A percentile compares a stretch with the other conserved stretches of the same genome.
Evolutionary conservation across 805 yeast species (phyloP).

Genomic region (Candida methanosorbosa): DNA sequence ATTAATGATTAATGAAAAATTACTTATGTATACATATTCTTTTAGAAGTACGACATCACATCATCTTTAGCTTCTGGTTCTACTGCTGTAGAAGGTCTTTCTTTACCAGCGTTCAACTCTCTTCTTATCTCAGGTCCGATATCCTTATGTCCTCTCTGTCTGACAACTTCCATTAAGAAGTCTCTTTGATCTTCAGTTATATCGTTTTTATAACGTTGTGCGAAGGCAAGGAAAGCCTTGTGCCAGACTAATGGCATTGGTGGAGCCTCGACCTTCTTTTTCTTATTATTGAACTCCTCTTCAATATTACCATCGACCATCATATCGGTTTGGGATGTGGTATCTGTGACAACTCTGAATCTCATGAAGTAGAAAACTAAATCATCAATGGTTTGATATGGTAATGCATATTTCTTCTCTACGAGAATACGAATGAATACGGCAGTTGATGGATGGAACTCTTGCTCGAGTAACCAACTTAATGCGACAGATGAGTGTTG

Average conservation of each 20-base stretch:
- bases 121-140: conserved; percentile 93
- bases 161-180: conserved; percentile 79
- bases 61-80: conserved; percentile 17
- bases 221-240: conserved; percentile 88
- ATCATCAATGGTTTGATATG: conserved; percentile 93
- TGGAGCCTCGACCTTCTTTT: conserved; percentile 32
- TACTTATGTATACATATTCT: neutral
- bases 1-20: too few species aligned
- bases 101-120: conserved; percentile 80
- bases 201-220: conserved; percentile 94
- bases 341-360: conserved; percentile 57
- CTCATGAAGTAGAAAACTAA: conserved; percentile 90
- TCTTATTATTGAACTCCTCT: conserved; percentile 21
- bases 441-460: conserved; percentile 81
- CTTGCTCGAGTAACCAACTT: conserved; percentile 71
- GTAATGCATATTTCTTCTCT: conserved; percentile 94
- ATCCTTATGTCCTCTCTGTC: conserved; percentile 81
- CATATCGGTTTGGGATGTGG: conserved; percentile 26
- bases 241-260: conserved; percentile 95
- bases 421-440: conserved; percentile 82
- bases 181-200: conserved; percentile 98
- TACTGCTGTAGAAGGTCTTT: conserved; percentile 30
- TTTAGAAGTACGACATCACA: conserved; percentile 22
- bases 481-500: conserved; percentile 95
- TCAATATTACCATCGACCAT: conserved; percentile 19